Base-by-base conservation (phyloP, 2,329 filamentous ascomycete genomes). In the Fusarium xylarioides region DNA sequence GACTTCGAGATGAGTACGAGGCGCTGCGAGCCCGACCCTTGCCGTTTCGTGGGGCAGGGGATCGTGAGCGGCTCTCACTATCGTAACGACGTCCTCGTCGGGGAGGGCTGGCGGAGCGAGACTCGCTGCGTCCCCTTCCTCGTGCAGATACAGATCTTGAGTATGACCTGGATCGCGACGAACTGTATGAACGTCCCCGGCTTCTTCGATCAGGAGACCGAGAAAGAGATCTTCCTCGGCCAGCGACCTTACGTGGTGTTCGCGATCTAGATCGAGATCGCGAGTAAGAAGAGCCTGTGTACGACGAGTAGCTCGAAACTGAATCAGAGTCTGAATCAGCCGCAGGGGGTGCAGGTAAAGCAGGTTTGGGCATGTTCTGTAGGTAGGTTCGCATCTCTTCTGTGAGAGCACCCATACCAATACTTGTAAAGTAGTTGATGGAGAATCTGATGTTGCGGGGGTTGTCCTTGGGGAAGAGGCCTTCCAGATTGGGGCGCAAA, bases 391-490 rank as follows among this genome's bases (percentile, higher is more conserved):
- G 91, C 94, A 98, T 97, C 74, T 95, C 93, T 80, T 99, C 96
- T 4, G 96, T 99, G 70, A 99, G 88, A 30, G 90, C 91, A 80
- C 96, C 96, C 93, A 99, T 97, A 66, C 95, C 95, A 78, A 99
- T 97, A 78, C 95, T 96, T 15, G 96, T 99, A 82, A 99, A 98
- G 87, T 98, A 99, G 84, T 99, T 99, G 91, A 99, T 97, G 56
- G 95, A 94, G 86, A 99, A 99, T 60, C 95, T 91, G 43, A 95
- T 95, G 82, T 98, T 96, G 79, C 93, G 91, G 30, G 95, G 90
- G 78, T 95, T 94, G 81, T 98, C 95, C 68, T 87, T 92, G 1
- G 96, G 96, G 86, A 99, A 98, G 47, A 99, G 85, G 35, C 95
- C 95, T 43, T 92, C 90, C 66, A 98, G 90, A 80, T 90, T 93